Evolutionary conservation across 176 grass and related monocot genomes (phyloP).

Genomic region (Saccharum officinarum): DNA sequence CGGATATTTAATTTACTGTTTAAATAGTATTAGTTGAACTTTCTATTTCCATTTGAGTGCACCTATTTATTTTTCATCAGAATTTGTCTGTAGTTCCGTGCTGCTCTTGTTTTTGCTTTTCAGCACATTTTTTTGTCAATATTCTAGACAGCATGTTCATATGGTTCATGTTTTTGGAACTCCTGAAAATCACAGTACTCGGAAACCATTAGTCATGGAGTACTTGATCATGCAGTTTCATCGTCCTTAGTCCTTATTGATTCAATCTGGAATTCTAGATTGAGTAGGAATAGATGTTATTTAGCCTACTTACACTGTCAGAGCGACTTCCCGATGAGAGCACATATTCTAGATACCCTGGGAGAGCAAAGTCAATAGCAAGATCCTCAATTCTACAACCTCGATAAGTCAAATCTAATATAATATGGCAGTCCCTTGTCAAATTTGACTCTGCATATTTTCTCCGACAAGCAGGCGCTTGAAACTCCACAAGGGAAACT

Average conservation of each 20-base stretch:
- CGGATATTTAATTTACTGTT: neutral
- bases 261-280: neutral
- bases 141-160: neutral
- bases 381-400: no score
- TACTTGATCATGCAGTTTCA: neutral
- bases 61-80: slow-evolving; percentile 12
- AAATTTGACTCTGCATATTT: no score
- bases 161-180: neutral
- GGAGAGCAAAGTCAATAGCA: no score
- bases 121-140: neutral
- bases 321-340: no score
- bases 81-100: neutral
- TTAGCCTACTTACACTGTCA: no score
- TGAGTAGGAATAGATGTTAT: neutral
- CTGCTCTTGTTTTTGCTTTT: neutral
- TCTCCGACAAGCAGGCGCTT: no score
- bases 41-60: neutral
- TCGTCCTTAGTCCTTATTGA: neutral
- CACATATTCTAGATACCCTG: no score
- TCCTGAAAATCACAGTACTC: neutral
- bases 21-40: neutral
- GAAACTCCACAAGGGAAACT: no score
- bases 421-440: no score
- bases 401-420: no score
- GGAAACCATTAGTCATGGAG: neutral